Evolutionary conservation across 495 filamentous ascomycete genomes (phyloP), one percentile per base, ranked within the genome.

Genomic region (Tetracladium setigerum): DNA sequence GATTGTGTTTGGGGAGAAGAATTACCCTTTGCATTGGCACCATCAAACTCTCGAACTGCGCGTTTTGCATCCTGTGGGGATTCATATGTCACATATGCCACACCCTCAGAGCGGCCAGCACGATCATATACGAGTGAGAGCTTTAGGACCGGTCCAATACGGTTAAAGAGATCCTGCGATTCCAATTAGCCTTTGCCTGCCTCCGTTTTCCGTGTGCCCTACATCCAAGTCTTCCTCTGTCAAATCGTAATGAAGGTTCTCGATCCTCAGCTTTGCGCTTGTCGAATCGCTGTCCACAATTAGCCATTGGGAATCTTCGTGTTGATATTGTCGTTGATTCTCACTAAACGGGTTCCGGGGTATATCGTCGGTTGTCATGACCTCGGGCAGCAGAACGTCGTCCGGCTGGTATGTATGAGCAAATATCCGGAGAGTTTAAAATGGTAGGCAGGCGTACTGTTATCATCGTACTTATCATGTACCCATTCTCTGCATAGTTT

Each of bases 181-280:
- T 22, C 31, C 12, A 27, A 44, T 42, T 47, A 50, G 45, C 34
- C 2, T 27, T 31, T 35, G 14, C 8, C 8, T 15, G 1, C 35
- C 24, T 17, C 38, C 14, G n/a, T 42, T 5, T n/a, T 33, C 11
- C 19, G 13, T 24, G 6, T 35, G 13, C 49, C 69, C 41, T 77
- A 91, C 91, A 59, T 87, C 74, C 41, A 96, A 77, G 59, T 96
- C 91, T 24, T 79, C 80, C 63, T 91, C 84, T 18, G 84, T 88
- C 46, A 96, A 76, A 35, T 96, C 91, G 66, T 95, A 96, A 66
- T 96, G 91, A 40, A 96, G 67, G 62, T 95, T 95, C 51, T 95
- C 88, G 39, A 96, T 83, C 44, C 83, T 83, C 52, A 96, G 65
- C 64, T 87, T 90, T 41, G 82, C 73, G 56, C 84, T 79, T 22